A percentile compares a stretch with the other conserved stretches of the same genome.
These are phyloP conservation scores for Mrakia frigida DNA, from an alignment of 768 basidiomycete genomes.

Conservation along the genomic window DNA sequence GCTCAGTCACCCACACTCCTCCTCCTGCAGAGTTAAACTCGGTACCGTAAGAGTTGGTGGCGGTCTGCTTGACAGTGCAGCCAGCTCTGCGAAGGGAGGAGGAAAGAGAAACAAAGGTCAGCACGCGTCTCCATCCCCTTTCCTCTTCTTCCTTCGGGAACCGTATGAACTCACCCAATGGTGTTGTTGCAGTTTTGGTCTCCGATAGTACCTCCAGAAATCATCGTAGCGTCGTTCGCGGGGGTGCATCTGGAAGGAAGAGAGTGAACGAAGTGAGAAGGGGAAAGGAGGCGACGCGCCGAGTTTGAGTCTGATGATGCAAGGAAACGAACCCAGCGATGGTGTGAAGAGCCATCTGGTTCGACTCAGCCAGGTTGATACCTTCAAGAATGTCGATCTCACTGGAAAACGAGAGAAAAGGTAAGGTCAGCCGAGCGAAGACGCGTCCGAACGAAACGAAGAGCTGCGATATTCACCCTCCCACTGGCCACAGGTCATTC, in stretches of 20 bases:
- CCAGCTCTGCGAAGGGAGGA: neutral
- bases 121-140: neutral
- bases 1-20: slow-evolving; percentile 26
- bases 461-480: too few species aligned
- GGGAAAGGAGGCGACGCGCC: too few species aligned
- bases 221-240: neutral
- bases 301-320: neutral
- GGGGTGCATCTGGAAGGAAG: neutral
- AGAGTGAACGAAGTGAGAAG: too few species aligned
- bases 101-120: neutral
- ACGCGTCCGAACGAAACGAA: too few species aligned
- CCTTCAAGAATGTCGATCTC: slow-evolving; percentile 28
- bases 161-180: neutral
- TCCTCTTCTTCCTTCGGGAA: neutral
- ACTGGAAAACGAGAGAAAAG: neutral
- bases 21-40: slow-evolving; percentile 18
- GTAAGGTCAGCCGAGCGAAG: too few species aligned
- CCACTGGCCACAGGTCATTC: neutral
- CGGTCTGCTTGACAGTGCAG: slow-evolving; percentile 6
- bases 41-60: slow-evolving; percentile 2
- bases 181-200: neutral
- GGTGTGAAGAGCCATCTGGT: slow-evolving; percentile 24
- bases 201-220: slow-evolving; percentile 11
- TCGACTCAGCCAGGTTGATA: neutral
- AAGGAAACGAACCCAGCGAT: neutral